phyloP scores from a whole-genome alignment of 2,329 filamentous ascomycete genomes.

The Talaromyces marneffei region DNA sequence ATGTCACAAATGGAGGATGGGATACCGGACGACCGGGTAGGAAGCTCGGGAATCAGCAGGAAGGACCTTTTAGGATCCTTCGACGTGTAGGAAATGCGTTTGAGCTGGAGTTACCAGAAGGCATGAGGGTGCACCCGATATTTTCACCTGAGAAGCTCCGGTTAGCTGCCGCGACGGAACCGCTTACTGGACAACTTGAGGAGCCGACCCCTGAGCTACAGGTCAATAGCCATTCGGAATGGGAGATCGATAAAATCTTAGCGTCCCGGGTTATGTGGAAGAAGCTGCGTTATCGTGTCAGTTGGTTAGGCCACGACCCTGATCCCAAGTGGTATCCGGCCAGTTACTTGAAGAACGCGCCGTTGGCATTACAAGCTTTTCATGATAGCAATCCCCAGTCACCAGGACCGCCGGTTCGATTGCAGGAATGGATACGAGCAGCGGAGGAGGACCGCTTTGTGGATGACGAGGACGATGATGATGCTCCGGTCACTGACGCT shows the following conservation, averaged over 20 bases:
- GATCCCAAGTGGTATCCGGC: conserved; percentile 16
- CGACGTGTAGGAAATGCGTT: neutral
- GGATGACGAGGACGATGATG: neutral
- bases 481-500: neutral
- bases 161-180: neutral
- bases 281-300: conserved; percentile 12
- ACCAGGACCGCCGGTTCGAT: conserved; percentile 10
- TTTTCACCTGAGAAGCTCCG: conserved; percentile 8
- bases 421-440: neutral
- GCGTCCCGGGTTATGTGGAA: neutral
- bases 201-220: neutral
- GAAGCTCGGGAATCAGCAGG: neutral
- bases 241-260: conserved; percentile 15
- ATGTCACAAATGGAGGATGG: neutral
- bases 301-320: conserved; percentile 10
- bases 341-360: conserved; percentile 4
- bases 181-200: neutral
- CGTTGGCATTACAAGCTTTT: conserved; percentile 3
- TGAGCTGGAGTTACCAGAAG: neutral
- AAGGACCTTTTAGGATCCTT: conserved; percentile 1
- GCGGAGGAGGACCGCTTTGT: neutral
- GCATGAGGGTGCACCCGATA: conserved; percentile 7
- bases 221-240: conserved; percentile 7
- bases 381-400: conserved; percentile 7
- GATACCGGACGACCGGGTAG: neutral